phyloP scores from a whole-genome alignment of 2,329 filamentous ascomycete species.

The Colletotrichum sp. region DNA sequence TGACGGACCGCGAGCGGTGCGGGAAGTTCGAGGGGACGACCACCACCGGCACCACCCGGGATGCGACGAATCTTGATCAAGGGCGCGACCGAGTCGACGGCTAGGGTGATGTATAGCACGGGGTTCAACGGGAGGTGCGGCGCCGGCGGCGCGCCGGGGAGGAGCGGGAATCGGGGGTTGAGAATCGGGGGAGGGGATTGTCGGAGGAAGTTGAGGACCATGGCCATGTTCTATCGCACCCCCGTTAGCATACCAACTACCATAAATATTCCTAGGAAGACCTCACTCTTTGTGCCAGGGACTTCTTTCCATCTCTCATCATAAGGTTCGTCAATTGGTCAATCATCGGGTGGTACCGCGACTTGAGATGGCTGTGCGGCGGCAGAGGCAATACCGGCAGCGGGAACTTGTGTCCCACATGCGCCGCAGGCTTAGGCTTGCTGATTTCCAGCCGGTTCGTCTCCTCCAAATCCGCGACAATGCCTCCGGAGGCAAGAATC shows the following conservation, averaged over 20 bases:
- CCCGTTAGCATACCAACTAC: background rate
- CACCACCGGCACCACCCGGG: constrained; percentile 84
- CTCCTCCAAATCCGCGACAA: constrained; percentile 21
- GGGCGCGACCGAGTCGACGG: constrained; percentile 91
- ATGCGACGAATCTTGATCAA: constrained; percentile 80
- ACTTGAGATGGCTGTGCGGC: constrained; percentile 67
- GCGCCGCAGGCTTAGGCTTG: background rate
- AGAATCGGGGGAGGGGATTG: constrained; percentile 80
- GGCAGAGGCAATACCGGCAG: constrained; percentile 72
- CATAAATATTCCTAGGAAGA: background rate
- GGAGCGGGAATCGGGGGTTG: constrained; percentile 72
- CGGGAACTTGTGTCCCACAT: constrained; percentile 68
- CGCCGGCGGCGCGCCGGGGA: constrained; percentile 78
- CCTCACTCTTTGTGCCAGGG: constrained; percentile 83
- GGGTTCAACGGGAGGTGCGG: constrained; percentile 87
- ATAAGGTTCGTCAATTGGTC: constrained; percentile 88
- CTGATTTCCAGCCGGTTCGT: background rate
- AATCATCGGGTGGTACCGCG: constrained; percentile 85
- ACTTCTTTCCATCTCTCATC: constrained; percentile 91
- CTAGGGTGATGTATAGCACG: constrained; percentile 84
- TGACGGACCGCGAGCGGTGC: constrained; percentile 77
- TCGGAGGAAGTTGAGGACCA: constrained; percentile 83
- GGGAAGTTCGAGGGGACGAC: constrained; percentile 81
- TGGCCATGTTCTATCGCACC: constrained; percentile 76
- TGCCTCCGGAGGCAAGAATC: constrained; percentile 33